A percentile compares a stretch with the other conserved stretches of the same genome.
Conservation (phyloP, 1,284 basidiomycete genomes). For the Malassezia pachydermatis region DNA sequence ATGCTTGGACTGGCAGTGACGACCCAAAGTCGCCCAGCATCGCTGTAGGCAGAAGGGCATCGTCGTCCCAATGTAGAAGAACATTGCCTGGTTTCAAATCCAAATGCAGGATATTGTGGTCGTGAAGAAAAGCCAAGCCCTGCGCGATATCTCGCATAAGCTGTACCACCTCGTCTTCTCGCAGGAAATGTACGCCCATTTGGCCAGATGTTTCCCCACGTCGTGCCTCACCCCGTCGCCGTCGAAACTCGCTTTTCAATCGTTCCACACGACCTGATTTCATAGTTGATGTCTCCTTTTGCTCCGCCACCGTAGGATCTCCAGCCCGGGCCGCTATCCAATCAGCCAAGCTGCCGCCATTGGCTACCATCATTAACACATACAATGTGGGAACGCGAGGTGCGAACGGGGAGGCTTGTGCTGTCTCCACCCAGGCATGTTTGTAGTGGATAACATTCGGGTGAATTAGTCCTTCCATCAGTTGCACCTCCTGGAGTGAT, state of each 20-base stretch:
- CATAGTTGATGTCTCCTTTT: not conserved
- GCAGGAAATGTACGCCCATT: slow-evolving; percentile 32
- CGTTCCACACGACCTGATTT: slow-evolving; percentile 14
- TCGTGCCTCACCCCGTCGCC: slow-evolving; percentile 14
- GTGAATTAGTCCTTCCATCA: slow-evolving; percentile 75
- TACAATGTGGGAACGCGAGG: slow-evolving; percentile 40
- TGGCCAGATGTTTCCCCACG: slow-evolving; percentile 1
- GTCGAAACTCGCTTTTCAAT: slow-evolving; percentile 25
- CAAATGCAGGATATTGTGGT: slow-evolving; percentile 61
- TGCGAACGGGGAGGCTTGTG: slow-evolving; percentile 26
- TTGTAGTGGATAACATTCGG: slow-evolving; percentile 89
- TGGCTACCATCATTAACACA: slow-evolving; percentile 46
- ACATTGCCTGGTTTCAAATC: slow-evolving; percentile 90
- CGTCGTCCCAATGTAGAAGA: slow-evolving; percentile 80
- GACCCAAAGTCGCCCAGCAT: slow-evolving; percentile 92
- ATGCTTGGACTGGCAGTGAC: slow-evolving; percentile 51
- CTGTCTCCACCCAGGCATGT: slow-evolving; percentile 72
- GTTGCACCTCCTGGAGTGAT: slow-evolving; percentile 56
- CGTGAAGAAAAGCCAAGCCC: slow-evolving; percentile 40
- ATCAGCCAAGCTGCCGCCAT: slow-evolving; percentile 42
- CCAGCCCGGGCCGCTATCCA: slow-evolving; percentile 34
- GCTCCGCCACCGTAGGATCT: slow-evolving; percentile 1
- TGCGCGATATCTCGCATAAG: slow-evolving; percentile 34
- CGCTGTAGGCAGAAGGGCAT: slow-evolving; percentile 62
- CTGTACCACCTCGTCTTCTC: slow-evolving; percentile 37